Evolutionary conservation across 169 alveolate species (phyloP).

Genomic region (Cryptosporidium viatorum): DNA sequence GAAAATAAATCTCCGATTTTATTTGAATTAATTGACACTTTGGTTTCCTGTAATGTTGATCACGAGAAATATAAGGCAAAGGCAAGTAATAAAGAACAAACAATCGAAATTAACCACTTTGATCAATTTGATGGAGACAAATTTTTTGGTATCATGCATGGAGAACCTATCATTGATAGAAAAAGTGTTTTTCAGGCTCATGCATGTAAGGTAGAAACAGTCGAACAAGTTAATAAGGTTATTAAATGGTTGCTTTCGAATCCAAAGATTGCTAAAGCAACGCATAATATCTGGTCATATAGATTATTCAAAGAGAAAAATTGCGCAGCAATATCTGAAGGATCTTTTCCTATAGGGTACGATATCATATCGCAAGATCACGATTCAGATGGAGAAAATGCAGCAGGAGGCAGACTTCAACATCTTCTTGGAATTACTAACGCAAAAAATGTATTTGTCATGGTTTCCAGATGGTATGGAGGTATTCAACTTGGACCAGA

Average conservation of each 20-base stretch:
- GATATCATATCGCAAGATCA: slow-evolving; percentile 72
- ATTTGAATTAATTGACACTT: slow-evolving; percentile 33
- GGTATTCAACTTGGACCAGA: slow-evolving; percentile 78
- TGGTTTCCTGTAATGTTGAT: slow-evolving; percentile 28
- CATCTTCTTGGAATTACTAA: slow-evolving; percentile 51
- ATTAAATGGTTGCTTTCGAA: slow-evolving; percentile 48
- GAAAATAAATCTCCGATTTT: neutral
- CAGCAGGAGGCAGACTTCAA: slow-evolving; percentile 78
- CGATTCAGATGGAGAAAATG: slow-evolving; percentile 77
- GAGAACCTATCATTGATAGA: slow-evolving; percentile 76
- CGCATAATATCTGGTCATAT: slow-evolving; percentile 78
- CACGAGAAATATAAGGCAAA: neutral
- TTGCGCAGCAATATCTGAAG: neutral
- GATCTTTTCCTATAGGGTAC: slow-evolving; percentile 67
- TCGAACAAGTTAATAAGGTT: slow-evolving; percentile 52
- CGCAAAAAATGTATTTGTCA: slow-evolving; percentile 73
- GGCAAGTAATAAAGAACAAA: neutral
- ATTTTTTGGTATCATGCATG: slow-evolving; percentile 60
- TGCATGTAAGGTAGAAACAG: slow-evolving; percentile 49
- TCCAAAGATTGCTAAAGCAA: slow-evolving; percentile 75
- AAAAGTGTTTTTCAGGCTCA: slow-evolving; percentile 79
- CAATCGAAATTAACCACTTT: neutral
- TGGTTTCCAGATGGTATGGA: slow-evolving; percentile 79
- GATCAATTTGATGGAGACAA: slow-evolving; percentile 16
- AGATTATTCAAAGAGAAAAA: slow-evolving; percentile 37